These are phyloP conservation scores for Vitis hybrid DNA, from an alignment of 177 flowering plant genomes.

Conservation along the genomic window DNA sequence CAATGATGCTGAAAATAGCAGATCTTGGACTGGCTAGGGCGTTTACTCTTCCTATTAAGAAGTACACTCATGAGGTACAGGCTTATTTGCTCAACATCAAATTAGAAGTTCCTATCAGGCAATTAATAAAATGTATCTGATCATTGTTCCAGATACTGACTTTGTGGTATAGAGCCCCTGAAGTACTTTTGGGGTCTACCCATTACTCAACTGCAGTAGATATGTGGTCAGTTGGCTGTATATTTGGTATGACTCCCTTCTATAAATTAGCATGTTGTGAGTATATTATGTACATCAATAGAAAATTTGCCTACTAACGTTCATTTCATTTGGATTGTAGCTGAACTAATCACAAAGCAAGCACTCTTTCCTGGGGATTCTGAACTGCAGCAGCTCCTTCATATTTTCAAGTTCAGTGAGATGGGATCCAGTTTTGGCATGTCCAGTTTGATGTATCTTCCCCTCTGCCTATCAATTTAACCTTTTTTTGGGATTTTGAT, in stretches of 20 bases:
- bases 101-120: background rate
- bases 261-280: background rate
- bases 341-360: slow-evolving; percentile 82
- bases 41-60: slow-evolving; percentile 78
- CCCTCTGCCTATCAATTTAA: background rate
- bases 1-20: slow-evolving; percentile 79
- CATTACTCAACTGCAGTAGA: slow-evolving; percentile 93
- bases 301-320: background rate
- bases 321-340: slow-evolving; percentile 27
- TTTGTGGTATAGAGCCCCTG: slow-evolving; percentile 95
- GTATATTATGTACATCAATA: background rate
- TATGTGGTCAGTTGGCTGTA: slow-evolving; percentile 95
- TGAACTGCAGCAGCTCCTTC: slow-evolving; percentile 89
- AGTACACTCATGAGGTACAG: slow-evolving; percentile 93
- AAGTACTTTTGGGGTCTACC: slow-evolving; percentile 85
- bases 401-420: slow-evolving; percentile 77
- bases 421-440: no score
- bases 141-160: slow-evolving; percentile 67
- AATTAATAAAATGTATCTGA: background rate
- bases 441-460: background rate
- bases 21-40: slow-evolving; percentile 94
- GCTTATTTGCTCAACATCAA: background rate
- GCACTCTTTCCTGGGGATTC: slow-evolving; percentile 91
- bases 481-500: slow-evolving; percentile 1
- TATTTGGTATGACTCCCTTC: slow-evolving; percentile 58